Percentiles rank a stretch among this genome's conserved stretches.
Evolutionary conservation across 768 basidiomycete species (phyloP).

Genomic region (Termitomyces sp.): DNA sequence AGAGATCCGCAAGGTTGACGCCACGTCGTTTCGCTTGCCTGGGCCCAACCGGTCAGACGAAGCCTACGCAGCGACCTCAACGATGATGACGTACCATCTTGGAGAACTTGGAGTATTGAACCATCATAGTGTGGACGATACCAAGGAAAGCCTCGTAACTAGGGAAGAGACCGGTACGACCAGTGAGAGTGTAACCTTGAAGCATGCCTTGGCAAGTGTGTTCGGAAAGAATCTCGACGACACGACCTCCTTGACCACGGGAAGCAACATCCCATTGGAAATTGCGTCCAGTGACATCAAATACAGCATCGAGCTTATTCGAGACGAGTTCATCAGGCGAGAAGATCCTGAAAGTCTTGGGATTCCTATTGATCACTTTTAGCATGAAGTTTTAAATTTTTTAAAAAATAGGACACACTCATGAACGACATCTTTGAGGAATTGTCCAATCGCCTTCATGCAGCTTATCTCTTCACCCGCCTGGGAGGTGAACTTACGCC

Average conservation of each 20-base stretch:
- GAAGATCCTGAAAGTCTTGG: slow-evolving; percentile 79
- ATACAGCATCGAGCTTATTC: slow-evolving; percentile 83
- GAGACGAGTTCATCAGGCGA: slow-evolving; percentile 87
- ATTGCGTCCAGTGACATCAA: slow-evolving; percentile 65
- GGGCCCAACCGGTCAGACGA: neutral
- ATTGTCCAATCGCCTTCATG: slow-evolving; percentile 67
- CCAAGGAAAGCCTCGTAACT: slow-evolving; percentile 91
- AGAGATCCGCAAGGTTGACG: slow-evolving; percentile 65
- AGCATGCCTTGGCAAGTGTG: slow-evolving; percentile 90
- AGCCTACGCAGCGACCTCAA: neutral
- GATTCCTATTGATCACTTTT: slow-evolving; percentile 48
- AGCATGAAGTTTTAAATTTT: neutral
- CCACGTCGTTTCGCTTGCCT: slow-evolving; percentile 67
- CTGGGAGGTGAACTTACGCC: slow-evolving; percentile 50
- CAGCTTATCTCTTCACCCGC: slow-evolving; percentile 65
- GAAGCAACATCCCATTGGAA: slow-evolving; percentile 81
- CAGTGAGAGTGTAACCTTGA: slow-evolving; percentile 91
- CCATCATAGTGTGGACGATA: slow-evolving; percentile 88
- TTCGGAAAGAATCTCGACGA: slow-evolving; percentile 86
- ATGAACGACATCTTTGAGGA: slow-evolving; percentile 53
- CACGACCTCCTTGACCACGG: slow-evolving; percentile 71
- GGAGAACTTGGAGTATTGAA: slow-evolving; percentile 83
- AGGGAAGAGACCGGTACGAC: slow-evolving; percentile 81
- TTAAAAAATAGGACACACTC: slow-evolving; percentile 31
- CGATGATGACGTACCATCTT: slow-evolving; percentile 57